Percentiles rank a stretch among this genome's conserved stretches.
Evolutionary conservation across 2,329 filamentous ascomycete genomes (phyloP).

Genomic region (Didymella lethalis): DNA sequence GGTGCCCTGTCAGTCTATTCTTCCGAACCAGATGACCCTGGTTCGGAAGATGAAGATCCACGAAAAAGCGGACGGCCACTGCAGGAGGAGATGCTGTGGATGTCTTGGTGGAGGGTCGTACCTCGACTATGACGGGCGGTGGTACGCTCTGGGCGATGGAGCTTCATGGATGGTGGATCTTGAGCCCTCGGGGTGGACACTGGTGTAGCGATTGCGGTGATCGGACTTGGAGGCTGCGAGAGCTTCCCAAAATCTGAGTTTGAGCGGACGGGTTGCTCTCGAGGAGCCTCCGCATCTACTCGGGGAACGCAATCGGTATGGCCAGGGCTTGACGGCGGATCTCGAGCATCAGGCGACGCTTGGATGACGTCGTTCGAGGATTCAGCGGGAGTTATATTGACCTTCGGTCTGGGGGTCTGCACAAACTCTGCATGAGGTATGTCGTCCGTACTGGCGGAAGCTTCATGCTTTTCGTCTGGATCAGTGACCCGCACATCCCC

Average conservation of each 20-base stretch:
- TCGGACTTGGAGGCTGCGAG: not conserved
- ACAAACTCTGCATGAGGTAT: conserved; percentile 16
- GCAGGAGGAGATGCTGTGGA: conserved; percentile 2
- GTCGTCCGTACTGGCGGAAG: not conserved
- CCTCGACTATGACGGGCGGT: conserved; percentile 16
- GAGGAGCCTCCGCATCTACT: not conserved
- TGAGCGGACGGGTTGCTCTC: not conserved
- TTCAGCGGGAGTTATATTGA: not conserved
- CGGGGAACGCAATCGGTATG: conserved; percentile 1
- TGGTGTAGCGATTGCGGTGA: conserved; percentile 10
- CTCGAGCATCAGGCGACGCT: conserved; percentile 1
- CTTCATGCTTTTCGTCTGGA: conserved; percentile 24
- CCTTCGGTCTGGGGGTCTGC: not conserved
- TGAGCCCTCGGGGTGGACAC: not conserved
- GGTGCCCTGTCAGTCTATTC: conserved; percentile 18
- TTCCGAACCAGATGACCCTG: not conserved
- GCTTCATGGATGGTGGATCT: not conserved
- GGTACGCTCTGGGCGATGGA: conserved; percentile 8
- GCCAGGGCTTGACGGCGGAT: conserved; percentile 5
- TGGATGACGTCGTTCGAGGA: not conserved
- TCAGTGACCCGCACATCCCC: conserved; percentile 31
- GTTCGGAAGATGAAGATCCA: conserved; percentile 8
- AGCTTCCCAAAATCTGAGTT: not conserved
- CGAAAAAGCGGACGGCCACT: not conserved
- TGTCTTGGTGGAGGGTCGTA: conserved; percentile 4